Percentiles rank a stretch among this genome's conserved stretches.
phyloP scores from a whole-genome alignment of 2,329 filamentous ascomycete genomes.

The Penicillium sp. region DNA sequence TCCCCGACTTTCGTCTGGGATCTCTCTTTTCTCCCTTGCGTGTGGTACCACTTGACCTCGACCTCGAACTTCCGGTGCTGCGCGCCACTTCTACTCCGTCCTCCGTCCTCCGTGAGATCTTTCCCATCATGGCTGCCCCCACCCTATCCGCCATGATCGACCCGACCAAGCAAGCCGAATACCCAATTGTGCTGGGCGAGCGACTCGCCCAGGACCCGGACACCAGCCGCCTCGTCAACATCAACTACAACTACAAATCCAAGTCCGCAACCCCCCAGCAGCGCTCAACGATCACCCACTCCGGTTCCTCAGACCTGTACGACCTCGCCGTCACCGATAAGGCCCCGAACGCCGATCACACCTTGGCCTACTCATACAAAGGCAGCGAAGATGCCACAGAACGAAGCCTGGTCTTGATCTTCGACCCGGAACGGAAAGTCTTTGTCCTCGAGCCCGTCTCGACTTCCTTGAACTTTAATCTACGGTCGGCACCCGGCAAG shows the following conservation, averaged over 20 bases:
- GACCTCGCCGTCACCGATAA: constrained; percentile 47
- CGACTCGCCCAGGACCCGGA: constrained; percentile 36
- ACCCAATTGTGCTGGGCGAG: constrained; percentile 49
- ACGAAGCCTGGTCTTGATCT: constrained; percentile 61
- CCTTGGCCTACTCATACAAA: constrained; percentile 42
- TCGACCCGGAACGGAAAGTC: constrained; percentile 71
- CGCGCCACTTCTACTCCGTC: background rate
- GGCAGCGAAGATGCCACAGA: constrained; percentile 44
- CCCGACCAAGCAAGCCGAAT: constrained; percentile 49
- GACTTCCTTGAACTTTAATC: constrained; percentile 85
- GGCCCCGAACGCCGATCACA: constrained; percentile 40
- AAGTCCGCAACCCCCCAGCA: constrained; percentile 44
- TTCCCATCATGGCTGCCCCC: constrained; percentile 34
- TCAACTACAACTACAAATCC: constrained; percentile 51
- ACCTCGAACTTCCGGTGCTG: background rate
- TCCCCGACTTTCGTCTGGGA: constrained; percentile 8
- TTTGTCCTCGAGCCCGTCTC: constrained; percentile 82
- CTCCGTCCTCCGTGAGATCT: constrained; percentile 4
- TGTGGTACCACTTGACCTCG: background rate
- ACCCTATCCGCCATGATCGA: constrained; percentile 41
- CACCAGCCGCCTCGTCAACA: constrained; percentile 37
- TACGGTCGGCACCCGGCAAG: constrained; percentile 69
- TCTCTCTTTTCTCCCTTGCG: background rate
- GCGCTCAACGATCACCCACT: constrained; percentile 39
- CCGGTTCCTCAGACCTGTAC: constrained; percentile 39